These are phyloP conservation scores for Umbelopsis vinacea DNA, from an alignment of 192 early-diverging fungal genomes.

Conservation along the genomic window DNA sequence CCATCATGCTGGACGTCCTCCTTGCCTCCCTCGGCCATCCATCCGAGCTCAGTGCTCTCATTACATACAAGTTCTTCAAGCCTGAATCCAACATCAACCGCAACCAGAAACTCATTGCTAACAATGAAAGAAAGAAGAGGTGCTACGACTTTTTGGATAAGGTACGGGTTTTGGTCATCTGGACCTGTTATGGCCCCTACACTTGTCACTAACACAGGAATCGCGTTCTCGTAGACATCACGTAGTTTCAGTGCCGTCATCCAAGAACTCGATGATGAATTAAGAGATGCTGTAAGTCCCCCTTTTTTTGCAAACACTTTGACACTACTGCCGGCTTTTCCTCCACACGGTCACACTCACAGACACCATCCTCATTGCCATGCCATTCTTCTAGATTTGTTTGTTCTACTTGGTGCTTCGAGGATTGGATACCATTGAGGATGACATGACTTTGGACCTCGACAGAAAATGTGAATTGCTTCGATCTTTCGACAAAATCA, in stretches of 20 bases:
- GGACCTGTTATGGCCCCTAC: not conserved
- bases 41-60: constrained; percentile 81
- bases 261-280: constrained; percentile 77
- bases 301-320: not conserved
- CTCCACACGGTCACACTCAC: not conserved
- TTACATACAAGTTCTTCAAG: constrained; percentile 68
- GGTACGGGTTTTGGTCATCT: constrained; percentile 25
- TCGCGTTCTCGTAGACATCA: constrained; percentile 62
- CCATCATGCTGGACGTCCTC: constrained; percentile 55
- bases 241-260: constrained; percentile 97
- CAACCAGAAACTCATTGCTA: constrained; percentile 47
- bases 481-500: constrained; percentile 78
- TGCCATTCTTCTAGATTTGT: constrained; percentile 64
- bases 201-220: not conserved
- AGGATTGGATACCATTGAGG: constrained; percentile 97
- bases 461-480: constrained; percentile 79
- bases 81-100: constrained; percentile 58
- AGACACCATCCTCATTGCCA: not conserved
- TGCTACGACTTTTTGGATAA: constrained; percentile 92
- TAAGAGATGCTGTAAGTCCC: constrained; percentile 69
- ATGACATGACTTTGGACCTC: constrained; percentile 92
- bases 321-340: not conserved
- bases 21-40: constrained; percentile 79
- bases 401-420: constrained; percentile 96
- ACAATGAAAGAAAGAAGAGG: constrained; percentile 60